Conservation (phyloP, 2,329 filamentous ascomycete species). For the Aspergillus piperis region DNA sequence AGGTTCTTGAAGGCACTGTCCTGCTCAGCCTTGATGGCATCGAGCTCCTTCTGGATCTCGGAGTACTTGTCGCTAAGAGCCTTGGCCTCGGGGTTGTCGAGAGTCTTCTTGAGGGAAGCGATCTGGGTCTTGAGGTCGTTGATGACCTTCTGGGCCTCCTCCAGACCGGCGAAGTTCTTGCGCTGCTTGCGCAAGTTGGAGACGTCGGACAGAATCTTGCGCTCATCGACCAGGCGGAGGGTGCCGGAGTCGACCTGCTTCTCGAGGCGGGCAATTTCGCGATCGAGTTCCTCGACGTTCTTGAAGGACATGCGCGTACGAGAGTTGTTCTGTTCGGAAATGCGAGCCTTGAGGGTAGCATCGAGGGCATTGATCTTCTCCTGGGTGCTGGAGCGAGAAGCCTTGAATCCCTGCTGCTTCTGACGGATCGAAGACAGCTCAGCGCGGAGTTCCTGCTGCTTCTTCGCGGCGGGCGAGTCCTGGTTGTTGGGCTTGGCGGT, state of each 20-base stretch:
- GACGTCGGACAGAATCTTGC: constrained; percentile 84
- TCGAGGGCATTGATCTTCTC: constrained; percentile 94
- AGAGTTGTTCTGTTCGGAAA: constrained; percentile 83
- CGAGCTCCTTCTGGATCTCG: constrained; percentile 82
- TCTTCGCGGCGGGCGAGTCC: constrained; percentile 77
- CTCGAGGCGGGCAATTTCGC: constrained; percentile 76
- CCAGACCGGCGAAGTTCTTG: constrained; percentile 86
- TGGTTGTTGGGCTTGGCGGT: constrained; percentile 78
- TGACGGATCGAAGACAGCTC: constrained; percentile 81
- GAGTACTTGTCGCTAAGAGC: constrained; percentile 84
- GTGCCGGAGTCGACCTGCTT: constrained; percentile 82
- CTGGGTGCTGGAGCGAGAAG: constrained; percentile 71
- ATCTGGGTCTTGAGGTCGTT: constrained; percentile 85
- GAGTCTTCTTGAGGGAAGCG: constrained; percentile 79
- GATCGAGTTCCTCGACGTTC: constrained; percentile 82
- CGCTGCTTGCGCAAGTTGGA: constrained; percentile 80
- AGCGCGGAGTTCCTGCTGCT: constrained; percentile 78
- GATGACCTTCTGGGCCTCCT: constrained; percentile 83
- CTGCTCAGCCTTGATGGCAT: constrained; percentile 87
- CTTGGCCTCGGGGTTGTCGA: constrained; percentile 90
- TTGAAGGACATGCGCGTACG: constrained; percentile 82
- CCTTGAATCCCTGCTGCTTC: constrained; percentile 86
- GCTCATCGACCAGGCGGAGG: constrained; percentile 97
- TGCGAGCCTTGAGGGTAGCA: constrained; percentile 80
- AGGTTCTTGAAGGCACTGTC: constrained; percentile 88